Base-by-base conservation (phyloP, 1,139 yeast genomes). In the Yamadazyma jaroonii region DNA sequence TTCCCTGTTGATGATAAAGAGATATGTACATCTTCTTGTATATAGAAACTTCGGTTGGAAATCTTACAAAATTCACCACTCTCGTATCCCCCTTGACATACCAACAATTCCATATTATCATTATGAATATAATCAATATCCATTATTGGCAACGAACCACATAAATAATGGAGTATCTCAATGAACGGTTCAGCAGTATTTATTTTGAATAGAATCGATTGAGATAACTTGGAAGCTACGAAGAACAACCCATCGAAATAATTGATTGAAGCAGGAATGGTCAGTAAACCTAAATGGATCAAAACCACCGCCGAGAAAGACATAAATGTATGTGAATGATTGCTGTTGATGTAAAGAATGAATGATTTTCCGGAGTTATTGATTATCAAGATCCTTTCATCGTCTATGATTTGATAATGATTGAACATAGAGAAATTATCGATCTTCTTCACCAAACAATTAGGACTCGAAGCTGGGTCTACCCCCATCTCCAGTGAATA, bases 51-150 rank as follows among this genome's bases (percentile, higher is more conserved):
- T n/a, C 38, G 35, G 26, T 33, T 39, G 4, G 49, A 38, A 10
- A 45, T 6, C 32, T 48, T 55, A 34, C 56, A 46, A 28, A 62
- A 45, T 37, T 69, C 73, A 6, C 74, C 68, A 29, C 65, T 59
- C 15, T 61, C 57, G 42, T 62, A 59, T 2, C 73, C 70, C 17
- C 75, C 74, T 41, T 63, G 72, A 36, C 70, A 62, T 3, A 61
- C 43, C 21, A 58, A 48, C 8, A 67, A 13, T n/a, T 48, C 48
- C 3, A 39, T 29, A 5, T 22, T 12, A 6, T 26, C 13, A 2
- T 25, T 26, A 15, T 38, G 38, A 4, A 21, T 14, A 6, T 32
- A 29, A 14, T 51, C 49, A 10, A 67, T 42, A 40, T 61, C 65
- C 14, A 70, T 40, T 1, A 71, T 46, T 1, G 76, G 75, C 3